phyloP scores from a whole-genome alignment of 108 stramenopile species.

The Cyclotella cryptica region DNA sequence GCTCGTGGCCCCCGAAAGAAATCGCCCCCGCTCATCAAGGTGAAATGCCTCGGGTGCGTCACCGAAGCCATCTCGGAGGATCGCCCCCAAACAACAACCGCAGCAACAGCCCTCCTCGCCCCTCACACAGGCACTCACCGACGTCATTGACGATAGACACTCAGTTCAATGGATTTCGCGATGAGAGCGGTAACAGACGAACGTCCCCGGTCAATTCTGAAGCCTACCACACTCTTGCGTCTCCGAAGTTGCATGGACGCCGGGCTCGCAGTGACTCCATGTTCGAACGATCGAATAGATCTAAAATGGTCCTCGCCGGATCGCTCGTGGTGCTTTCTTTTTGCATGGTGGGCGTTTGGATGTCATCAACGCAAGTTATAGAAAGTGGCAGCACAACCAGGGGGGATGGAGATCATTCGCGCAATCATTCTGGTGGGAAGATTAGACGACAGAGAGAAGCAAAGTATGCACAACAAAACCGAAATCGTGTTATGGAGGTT shows the following conservation, averaged over 20 bases:
- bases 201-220: background rate
- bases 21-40: background rate
- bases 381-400: background rate
- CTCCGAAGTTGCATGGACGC: conserved; percentile 35
- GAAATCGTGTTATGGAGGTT: conserved; percentile 20
- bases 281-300: conserved; percentile 19
- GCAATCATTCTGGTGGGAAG: background rate
- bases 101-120: background rate
- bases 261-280: background rate
- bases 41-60: conserved; percentile 13
- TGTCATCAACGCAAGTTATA: background rate
- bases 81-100: background rate
- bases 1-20: conserved; percentile 1
- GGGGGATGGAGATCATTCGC: background rate
- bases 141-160: conserved; percentile 1
- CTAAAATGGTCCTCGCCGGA: conserved; percentile 18
- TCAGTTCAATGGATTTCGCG: background rate
- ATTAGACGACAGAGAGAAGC: background rate
- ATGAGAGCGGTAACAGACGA: background rate
- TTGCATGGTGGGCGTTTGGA: conserved; percentile 33
- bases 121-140: background rate
- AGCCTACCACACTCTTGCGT: conserved; percentile 1
- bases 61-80: background rate
- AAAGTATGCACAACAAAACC: background rate
- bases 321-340: conserved; percentile 16